Percentiles rank a stretch among this genome's conserved stretches.
Evolutionary conservation across 2,329 filamentous ascomycete genomes (phyloP).

Genomic region (Cladophialophora psammophila): DNA sequence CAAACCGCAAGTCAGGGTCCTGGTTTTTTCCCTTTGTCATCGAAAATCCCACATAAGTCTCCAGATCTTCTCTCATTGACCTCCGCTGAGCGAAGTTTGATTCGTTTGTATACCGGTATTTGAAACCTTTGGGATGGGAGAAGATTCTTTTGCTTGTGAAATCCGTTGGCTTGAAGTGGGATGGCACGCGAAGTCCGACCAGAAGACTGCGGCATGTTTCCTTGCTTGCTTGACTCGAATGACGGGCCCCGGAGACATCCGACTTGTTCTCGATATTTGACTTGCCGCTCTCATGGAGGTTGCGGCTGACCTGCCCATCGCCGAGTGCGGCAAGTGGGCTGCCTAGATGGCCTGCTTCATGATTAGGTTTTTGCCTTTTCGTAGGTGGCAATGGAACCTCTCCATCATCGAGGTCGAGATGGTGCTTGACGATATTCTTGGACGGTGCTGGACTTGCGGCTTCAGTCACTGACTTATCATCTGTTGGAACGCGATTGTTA

Average conservation of each 20-base stretch:
- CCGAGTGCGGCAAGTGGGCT: neutral
- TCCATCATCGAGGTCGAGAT: neutral
- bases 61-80: conserved; percentile 28
- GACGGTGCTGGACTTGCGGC: neutral
- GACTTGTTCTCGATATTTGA: neutral
- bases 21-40: conserved; percentile 3
- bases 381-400: conserved; percentile 3
- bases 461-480: neutral
- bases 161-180: conserved; percentile 24
- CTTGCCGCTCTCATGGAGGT: neutral
- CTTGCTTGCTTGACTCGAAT: neutral
- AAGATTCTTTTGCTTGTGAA: conserved; percentile 30
- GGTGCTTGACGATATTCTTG: neutral
- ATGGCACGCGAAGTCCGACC: conserved; percentile 20
- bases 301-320: neutral
- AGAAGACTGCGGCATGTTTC: conserved; percentile 2
- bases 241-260: neutral
- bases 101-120: conserved; percentile 31
- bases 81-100: conserved; percentile 36
- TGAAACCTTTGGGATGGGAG: conserved; percentile 32
- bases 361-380: conserved; percentile 16
- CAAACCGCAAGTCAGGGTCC: conserved; percentile 19
- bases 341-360: neutral
- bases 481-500: neutral
- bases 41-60: conserved; percentile 23